Evolutionary conservation across 306 rosid genomes (phyloP).

Genomic region (Rosa lucieae): DNA sequence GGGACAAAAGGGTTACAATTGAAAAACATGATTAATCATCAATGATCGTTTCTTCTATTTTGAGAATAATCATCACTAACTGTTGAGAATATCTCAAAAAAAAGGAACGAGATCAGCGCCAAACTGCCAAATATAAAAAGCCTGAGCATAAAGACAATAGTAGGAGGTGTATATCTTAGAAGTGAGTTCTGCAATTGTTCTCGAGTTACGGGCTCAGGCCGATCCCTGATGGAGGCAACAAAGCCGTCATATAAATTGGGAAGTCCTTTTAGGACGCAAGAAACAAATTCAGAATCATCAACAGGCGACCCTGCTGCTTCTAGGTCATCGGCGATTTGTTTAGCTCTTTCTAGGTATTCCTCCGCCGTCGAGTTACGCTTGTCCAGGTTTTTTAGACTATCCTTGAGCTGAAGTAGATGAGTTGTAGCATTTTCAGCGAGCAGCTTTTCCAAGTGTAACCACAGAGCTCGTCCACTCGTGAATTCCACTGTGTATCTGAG

Average conservation of each 20-base stretch:
- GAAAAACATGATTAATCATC: too few relatives aligned
- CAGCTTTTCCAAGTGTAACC: not conserved
- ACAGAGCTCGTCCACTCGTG: not conserved
- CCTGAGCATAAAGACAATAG: too few relatives aligned
- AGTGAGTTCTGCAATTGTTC: not conserved
- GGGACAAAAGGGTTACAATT: too few relatives aligned
- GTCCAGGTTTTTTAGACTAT: not conserved
- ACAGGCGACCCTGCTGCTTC: not conserved
- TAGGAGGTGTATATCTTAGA: too few relatives aligned
- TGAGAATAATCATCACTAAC: too few relatives aligned
- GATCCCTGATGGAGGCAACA: not conserved
- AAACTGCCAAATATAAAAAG: too few relatives aligned
- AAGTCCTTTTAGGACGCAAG: not conserved
- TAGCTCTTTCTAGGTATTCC: not conserved
- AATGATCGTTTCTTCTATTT: too few relatives aligned
- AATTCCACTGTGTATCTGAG: not conserved
- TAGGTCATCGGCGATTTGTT: not conserved
- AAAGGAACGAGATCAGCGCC: too few relatives aligned
- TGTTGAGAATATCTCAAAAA: too few relatives aligned
- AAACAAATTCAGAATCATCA: not conserved
- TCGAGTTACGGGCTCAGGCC: not conserved
- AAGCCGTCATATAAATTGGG: not conserved
- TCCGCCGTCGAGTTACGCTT: not conserved
- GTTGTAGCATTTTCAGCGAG: not conserved
- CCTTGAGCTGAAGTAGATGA: not conserved